Percentiles rank a stretch among this genome's conserved stretches.
phyloP scores from a whole-genome alignment of 2,329 filamentous ascomycete genomes.

The Xylaria arbuscula region DNA sequence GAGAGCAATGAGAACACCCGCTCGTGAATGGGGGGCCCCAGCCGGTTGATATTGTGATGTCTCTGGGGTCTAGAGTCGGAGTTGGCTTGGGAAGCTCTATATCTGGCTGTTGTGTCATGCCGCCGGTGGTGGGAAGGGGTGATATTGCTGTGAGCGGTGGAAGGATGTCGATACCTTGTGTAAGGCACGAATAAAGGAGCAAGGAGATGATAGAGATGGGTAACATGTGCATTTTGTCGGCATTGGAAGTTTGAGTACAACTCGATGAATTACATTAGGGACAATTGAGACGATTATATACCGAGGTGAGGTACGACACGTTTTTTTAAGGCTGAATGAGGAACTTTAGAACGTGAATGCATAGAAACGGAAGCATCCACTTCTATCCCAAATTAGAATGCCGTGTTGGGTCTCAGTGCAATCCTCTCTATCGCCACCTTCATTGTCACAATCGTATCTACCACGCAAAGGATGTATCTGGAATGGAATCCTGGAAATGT shows the following conservation, averaged over 20 bases:
- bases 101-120: neutral
- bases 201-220: neutral
- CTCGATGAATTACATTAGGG: neutral
- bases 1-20: neutral
- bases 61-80: neutral
- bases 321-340: neutral
- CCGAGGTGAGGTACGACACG: neutral
- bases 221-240: neutral
- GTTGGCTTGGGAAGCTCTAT: neutral
- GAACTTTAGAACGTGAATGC: neutral
- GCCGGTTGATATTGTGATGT: neutral
- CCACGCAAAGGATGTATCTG: no score
- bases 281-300: neutral
- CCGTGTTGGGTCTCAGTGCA: neutral
- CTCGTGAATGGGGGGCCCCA: neutral
- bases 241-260: neutral
- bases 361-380: neutral
- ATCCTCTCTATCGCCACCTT: neutral
- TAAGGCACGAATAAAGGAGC: neutral
- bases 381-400: neutral
- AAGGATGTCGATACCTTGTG: neutral
- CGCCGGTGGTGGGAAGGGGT: no score
- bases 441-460: neutral
- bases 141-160: neutral
- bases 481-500: no score